Percentiles rank a stretch among this genome's conserved stretches.
Evolutionary conservation across 2,329 filamentous ascomycete species (phyloP).

Genomic region (Sporothrix curviconia): DNA sequence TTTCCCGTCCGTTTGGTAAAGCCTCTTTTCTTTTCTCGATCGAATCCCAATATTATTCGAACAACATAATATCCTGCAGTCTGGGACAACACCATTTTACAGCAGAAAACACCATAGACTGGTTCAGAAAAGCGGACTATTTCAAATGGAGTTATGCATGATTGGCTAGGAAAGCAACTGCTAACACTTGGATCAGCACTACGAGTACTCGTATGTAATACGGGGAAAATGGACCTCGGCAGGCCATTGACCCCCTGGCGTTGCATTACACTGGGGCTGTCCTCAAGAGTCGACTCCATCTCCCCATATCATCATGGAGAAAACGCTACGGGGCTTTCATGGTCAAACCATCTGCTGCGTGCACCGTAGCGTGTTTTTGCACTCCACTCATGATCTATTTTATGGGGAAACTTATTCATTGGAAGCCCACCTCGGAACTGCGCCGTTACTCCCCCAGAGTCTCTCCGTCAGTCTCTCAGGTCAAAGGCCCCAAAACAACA

Average conservation of each 20-base stretch:
- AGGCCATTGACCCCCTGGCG: background rate
- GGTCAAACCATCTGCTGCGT: background rate
- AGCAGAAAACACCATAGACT: no score
- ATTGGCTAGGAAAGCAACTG: background rate
- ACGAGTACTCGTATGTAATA: no score
- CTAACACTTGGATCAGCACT: background rate
- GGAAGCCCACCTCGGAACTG: background rate
- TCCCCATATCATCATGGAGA: conserved; percentile 1
- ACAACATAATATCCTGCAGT: no score
- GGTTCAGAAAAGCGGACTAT: background rate
- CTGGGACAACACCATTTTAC: no score
- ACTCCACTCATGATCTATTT: conserved; percentile 7
- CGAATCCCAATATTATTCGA: no score
- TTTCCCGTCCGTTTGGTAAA: no score
- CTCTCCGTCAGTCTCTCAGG: background rate
- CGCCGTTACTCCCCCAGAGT: background rate
- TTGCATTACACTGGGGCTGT: background rate
- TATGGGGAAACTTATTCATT: conserved; percentile 6
- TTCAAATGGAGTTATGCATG: background rate
- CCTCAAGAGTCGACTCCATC: background rate
- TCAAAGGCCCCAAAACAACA: background rate
- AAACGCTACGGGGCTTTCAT: background rate
- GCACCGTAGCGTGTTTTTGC: background rate
- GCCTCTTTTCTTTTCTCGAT: no score
- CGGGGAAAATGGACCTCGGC: background rate